Base-by-base conservation (phyloP, 2,329 filamentous ascomycete genomes). In the Botrytis galanthina region DNA sequence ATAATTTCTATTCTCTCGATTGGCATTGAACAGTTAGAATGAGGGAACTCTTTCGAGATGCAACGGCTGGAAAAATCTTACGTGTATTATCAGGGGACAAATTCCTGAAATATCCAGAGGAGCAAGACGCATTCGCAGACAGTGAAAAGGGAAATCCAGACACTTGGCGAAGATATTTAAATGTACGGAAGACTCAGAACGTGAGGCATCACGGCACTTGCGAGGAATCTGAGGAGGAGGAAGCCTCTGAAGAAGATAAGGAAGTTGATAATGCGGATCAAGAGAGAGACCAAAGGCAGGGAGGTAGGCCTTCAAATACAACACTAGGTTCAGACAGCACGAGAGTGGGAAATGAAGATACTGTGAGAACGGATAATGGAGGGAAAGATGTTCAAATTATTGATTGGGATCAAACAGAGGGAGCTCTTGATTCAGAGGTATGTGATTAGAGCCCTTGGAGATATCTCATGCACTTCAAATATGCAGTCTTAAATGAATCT, bases 321-420 rank as follows among this genome's bases (percentile, higher is more conserved):
- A 67, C 29, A 18, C 26, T 29, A 54, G 51, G 46, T 6, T 54
- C 46, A 26, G 64, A 54, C 18, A 35, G 26, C 6, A 54, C 64
- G 12, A 39, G 16, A 39, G 70, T 63, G 32, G 44, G 4, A 22
- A 26, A 16, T 16, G 44, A 66, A 1, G 3, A 35, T 20, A n/a
- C 29, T 20, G 48, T 73, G 42, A 76, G 88, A 87, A 75, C 86
- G 86, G 26, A 71, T 5, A 64, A 66, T 26, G 44, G 59, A 35
- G 60, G 59, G 0, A 82, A 80, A 74, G 85, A 88, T 78, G 78
- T 83, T 12, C 80, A 85, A 71, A 79, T 89, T 29, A 54, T 68
- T 20, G 64, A 68, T 68, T 68, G 64, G 9, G 83, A 89, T 10
- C 82, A 83, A 51, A 89, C 87, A 87, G 86, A 82, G 76, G 85